Conservation (phyloP, 2,329 filamentous ascomycete genomes). For the Endocalyx cinctus region DNA sequence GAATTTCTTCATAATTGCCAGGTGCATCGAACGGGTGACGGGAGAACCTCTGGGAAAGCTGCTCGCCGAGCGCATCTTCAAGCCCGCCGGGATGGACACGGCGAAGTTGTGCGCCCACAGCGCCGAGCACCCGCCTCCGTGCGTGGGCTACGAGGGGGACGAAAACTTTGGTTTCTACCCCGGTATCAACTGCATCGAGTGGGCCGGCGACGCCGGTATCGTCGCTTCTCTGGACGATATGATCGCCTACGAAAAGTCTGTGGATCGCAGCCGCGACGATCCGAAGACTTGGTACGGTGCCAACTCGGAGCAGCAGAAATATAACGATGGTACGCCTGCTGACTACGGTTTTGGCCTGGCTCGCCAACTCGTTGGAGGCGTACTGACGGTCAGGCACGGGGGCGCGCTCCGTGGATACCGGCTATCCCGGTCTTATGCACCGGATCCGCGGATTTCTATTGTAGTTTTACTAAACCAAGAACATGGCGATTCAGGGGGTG, state of each 20-base stretch:
- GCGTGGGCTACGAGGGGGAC: not conserved
- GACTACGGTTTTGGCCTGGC: not conserved
- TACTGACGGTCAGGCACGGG: not conserved
- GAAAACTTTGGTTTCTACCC: not conserved
- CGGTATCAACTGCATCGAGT: not conserved
- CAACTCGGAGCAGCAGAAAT: not conserved
- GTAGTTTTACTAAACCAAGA: not conserved
- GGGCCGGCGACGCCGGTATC: not conserved
- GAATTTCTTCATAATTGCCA: not conserved
- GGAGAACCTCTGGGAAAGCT: not conserved
- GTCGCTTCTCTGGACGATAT: not conserved
- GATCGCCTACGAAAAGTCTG: not conserved
- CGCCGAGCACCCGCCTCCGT: not conserved
- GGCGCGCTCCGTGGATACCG: not conserved
- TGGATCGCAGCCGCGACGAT: not conserved
- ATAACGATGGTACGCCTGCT: not conserved
- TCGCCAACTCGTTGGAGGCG: not conserved
- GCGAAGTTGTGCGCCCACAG: not conserved
- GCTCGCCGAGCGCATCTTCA: not conserved
- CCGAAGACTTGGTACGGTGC: not conserved
- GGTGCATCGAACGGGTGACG: not conserved
- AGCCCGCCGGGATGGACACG: not conserved
- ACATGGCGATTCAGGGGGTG: not conserved
- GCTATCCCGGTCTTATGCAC: not conserved
- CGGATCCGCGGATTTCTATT: not conserved